Conservation (phyloP, 768 basidiomycete species). For the Boletus fagicola region DNA sequence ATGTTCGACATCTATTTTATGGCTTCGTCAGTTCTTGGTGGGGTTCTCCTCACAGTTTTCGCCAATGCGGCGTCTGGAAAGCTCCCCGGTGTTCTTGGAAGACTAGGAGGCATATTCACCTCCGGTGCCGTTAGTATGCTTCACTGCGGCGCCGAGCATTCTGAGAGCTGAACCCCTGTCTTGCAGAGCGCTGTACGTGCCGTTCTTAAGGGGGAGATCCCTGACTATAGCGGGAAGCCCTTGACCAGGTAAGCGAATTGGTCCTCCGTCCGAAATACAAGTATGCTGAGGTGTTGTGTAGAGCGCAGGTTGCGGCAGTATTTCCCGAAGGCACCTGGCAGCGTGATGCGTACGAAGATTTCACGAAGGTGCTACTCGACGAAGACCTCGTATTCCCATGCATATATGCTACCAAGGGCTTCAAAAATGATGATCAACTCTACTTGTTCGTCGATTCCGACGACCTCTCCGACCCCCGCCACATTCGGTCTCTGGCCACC, state of each 20-base stretch:
- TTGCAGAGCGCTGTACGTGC: constrained; percentile 5
- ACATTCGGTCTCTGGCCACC: constrained; percentile 19
- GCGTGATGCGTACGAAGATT: constrained; percentile 18
- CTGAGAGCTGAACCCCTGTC: background rate
- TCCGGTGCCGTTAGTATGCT: constrained; percentile 9
- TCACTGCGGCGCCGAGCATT: background rate
- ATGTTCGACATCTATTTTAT: constrained; percentile 16
- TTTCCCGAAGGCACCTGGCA: constrained; percentile 21
- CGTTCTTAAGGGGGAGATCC: background rate
- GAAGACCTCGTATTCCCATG: constrained; percentile 23
- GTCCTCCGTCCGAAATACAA: too few species aligned
- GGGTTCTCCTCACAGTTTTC: constrained; percentile 15
- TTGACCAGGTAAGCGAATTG: constrained; percentile 14
- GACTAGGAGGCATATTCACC: background rate
- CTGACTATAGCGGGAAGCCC: constrained; percentile 8
- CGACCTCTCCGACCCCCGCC: constrained; percentile 21
- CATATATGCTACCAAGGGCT: constrained; percentile 24
- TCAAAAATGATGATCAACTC: constrained; percentile 21
- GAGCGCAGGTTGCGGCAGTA: constrained; percentile 14
- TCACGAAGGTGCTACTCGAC: constrained; percentile 21
- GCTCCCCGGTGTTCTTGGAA: constrained; percentile 9
- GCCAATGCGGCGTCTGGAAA: constrained; percentile 12
- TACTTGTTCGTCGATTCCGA: constrained; percentile 26
- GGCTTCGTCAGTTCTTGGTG: constrained; percentile 15
- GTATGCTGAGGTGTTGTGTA: background rate